Conservation (phyloP, 495 filamentous ascomycete species). For the Margaritispora aquatica region DNA sequence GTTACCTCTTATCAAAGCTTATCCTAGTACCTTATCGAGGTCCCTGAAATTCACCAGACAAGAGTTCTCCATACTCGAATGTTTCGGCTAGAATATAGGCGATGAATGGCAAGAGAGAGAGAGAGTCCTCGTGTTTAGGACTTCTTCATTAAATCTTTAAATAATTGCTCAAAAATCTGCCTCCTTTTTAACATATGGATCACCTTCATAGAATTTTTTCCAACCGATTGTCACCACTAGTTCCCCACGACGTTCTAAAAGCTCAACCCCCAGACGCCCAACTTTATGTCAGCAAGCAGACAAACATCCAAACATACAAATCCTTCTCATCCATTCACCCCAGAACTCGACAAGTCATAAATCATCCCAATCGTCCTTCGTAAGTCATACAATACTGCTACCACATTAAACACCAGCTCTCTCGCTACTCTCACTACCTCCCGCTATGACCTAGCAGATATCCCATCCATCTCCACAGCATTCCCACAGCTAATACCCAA, state of each 20-base stretch:
- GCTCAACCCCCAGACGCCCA: too few species aligned
- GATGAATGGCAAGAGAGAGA: neutral
- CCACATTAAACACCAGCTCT: too few species aligned
- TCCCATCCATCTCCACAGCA: constrained; percentile 18
- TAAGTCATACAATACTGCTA: neutral
- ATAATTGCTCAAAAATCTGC: too few species aligned
- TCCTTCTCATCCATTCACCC: neutral
- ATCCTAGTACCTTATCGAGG: neutral
- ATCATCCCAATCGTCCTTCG: neutral
- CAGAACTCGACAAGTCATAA: neutral
- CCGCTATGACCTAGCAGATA: neutral
- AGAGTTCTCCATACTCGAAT: too few species aligned
- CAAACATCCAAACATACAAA: neutral
- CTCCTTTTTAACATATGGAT: too few species aligned
- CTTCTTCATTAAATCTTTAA: too few species aligned
- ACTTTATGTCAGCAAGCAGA: neutral
- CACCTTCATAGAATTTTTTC: too few species aligned
- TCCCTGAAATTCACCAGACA: neutral
- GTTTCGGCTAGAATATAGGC: neutral
- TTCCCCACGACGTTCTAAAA: too few species aligned
- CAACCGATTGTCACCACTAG: too few species aligned
- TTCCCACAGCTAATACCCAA: constrained; percentile 5
- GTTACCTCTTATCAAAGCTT: too few species aligned
- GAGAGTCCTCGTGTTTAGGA: too few species aligned
- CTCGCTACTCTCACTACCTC: neutral